Conservation (phyloP, 768 basidiomycete genomes). For the Boletus rex-veris region DNA sequence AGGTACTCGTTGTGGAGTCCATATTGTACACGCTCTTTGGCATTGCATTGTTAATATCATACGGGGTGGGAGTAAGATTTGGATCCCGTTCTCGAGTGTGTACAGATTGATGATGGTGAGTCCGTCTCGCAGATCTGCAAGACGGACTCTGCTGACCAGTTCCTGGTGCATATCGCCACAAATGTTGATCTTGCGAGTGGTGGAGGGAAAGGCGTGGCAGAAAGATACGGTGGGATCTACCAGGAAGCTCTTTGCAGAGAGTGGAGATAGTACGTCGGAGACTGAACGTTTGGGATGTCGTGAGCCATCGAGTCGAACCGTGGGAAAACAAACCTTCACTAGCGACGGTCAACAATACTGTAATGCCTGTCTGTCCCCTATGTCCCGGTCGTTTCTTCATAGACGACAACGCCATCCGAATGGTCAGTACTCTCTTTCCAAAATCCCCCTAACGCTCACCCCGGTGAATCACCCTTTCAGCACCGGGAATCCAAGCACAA, state of each 20-base stretch:
- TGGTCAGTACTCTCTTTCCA: conserved; percentile 12
- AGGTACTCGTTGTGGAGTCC: no score
- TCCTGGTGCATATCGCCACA: no score
- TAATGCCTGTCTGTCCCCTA: conserved; percentile 17
- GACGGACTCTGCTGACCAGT: not conserved
- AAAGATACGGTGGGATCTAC: not conserved
- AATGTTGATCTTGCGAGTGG: conserved; percentile 16
- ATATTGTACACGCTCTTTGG: conserved; percentile 15
- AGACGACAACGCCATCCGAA: conserved; percentile 1
- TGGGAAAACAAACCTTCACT: conserved; percentile 3
- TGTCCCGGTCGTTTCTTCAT: conserved; percentile 21
- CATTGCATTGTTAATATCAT: conserved; percentile 9
- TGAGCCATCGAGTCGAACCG: conserved; percentile 11
- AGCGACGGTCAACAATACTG: not conserved
- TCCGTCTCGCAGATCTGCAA: not conserved
- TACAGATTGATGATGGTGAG: conserved; percentile 11
- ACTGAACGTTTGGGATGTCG: no score
- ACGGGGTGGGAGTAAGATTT: not conserved
- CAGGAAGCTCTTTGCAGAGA: no score
- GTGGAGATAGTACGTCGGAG: no score
- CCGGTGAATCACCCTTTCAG: not conserved
- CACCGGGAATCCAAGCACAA: conserved; percentile 14
- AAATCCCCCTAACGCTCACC: not conserved
- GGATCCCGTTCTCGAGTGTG: conserved; percentile 1
- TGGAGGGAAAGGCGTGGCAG: conserved; percentile 7